phyloP scores from a whole-genome alignment of 345 rosid genomes.

The Pelargonium nanum region DNA sequence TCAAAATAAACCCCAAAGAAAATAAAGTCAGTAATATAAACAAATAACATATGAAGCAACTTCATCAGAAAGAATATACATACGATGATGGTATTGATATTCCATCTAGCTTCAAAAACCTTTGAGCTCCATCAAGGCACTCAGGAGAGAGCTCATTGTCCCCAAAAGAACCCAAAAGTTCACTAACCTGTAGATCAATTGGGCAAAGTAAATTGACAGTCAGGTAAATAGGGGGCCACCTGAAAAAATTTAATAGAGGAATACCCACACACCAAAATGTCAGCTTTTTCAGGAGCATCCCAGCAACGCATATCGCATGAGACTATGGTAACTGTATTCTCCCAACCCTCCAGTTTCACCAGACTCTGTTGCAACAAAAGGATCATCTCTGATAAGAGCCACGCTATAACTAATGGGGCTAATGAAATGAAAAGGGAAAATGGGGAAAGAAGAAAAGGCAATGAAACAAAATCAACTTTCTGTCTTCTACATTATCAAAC shows the following conservation, averaged over 20 bases:
- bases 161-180: slow-evolving; percentile 91
- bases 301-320: slow-evolving; percentile 95
- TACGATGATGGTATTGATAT: slow-evolving; percentile 96
- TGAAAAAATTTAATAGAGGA: slow-evolving; percentile 3
- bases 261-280: slow-evolving; percentile 56
- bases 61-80: slow-evolving; percentile 20
- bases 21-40: not conserved
- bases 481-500: no score
- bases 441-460: no score
- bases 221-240: slow-evolving; percentile 2
- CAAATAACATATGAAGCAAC: not conserved
- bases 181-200: slow-evolving; percentile 62
- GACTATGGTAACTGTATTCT: slow-evolving; percentile 64
- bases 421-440: no score
- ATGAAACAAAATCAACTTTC: no score
- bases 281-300: slow-evolving; percentile 94
- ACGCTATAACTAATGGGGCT: no score
- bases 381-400: no score
- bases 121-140: slow-evolving; percentile 99
- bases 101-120: slow-evolving; percentile 83
- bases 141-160: slow-evolving; percentile 99
- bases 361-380: slow-evolving; percentile 48
- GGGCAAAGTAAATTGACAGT: slow-evolving; percentile 13
- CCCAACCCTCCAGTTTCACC: slow-evolving; percentile 93
- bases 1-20: no score